Percentiles rank a stretch among this genome's conserved stretches.
Evolutionary conservation across 306 rosid species (phyloP).

Genomic region (Trifolium repens): DNA sequence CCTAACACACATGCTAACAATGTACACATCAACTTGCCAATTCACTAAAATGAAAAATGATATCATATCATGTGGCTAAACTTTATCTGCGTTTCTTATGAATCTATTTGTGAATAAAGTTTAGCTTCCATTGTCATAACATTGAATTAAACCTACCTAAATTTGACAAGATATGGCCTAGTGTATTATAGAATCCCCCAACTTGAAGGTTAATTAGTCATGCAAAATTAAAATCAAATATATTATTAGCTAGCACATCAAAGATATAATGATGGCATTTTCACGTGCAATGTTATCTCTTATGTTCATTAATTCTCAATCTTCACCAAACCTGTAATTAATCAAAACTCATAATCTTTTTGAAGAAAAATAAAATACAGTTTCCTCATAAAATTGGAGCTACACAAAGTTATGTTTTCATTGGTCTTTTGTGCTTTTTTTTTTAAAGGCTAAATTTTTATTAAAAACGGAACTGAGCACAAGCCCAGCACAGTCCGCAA

Average conservation of each 20-base stretch:
- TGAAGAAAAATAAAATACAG: neutral
- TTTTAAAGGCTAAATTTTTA: no score
- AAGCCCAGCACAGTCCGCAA: no score
- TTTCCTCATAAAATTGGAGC: neutral
- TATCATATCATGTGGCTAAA: neutral
- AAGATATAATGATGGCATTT: conserved; percentile 43
- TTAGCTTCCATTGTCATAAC: conserved; percentile 1
- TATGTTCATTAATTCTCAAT: conserved; percentile 1
- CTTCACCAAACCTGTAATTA: conserved; percentile 12
- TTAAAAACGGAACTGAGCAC: no score
- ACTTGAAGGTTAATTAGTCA: conserved; percentile 30
- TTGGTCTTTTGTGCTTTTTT: no score
- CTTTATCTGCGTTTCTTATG: neutral
- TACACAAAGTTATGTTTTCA: no score
- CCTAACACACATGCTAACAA: neutral
- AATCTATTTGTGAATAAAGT: neutral
- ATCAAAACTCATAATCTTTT: neutral
- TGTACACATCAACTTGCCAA: neutral
- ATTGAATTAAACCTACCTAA: neutral
- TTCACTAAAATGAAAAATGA: neutral
- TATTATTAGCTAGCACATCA: conserved; percentile 39
- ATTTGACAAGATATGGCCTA: neutral
- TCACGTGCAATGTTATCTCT: conserved; percentile 44
- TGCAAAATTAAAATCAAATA: conserved; percentile 35
- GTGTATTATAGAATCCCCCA: conserved; percentile 9